A percentile compares a stretch with the other conserved stretches of the same genome.
Conservation (phyloP, 1,284 basidiomycete species). For the Leccinum solheimii region DNA sequence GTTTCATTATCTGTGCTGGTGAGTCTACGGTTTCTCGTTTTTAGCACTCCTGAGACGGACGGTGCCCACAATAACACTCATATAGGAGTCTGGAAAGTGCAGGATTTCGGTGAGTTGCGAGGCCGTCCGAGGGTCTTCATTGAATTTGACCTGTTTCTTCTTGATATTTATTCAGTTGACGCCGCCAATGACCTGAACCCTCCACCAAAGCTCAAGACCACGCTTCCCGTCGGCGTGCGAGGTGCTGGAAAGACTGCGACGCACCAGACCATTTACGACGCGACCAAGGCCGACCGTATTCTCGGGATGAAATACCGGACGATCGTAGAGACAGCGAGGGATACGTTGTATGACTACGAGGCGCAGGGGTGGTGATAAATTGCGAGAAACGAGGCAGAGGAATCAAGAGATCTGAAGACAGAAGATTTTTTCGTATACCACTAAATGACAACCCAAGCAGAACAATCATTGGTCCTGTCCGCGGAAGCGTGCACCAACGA, state of each 20-base stretch:
- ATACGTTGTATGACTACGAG: neutral
- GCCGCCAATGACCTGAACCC: neutral
- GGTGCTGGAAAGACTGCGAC: neutral
- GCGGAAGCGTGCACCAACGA: no score
- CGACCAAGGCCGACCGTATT: neutral
- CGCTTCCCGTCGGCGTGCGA: neutral
- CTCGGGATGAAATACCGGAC: neutral
- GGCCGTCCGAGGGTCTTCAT: neutral
- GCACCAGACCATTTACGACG: neutral
- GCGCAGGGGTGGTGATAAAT: neutral
- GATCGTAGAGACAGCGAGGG: neutral
- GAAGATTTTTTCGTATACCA: neutral
- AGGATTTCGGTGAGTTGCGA: neutral
- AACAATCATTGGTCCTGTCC: neutral
- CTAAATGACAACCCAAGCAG: neutral
- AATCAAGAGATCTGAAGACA: no score
- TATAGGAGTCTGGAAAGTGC: neutral
- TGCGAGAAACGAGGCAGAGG: neutral
- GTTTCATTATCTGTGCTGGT: neutral
- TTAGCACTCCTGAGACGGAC: neutral
- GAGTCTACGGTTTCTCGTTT: neutral
- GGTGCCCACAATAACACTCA: neutral
- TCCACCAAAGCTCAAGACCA: neutral
- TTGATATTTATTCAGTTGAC: neutral
- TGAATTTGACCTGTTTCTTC: neutral